phyloP scores from a whole-genome alignment of 2,329 filamentous ascomycete genomes.

The Sarocladium oryzae region DNA sequence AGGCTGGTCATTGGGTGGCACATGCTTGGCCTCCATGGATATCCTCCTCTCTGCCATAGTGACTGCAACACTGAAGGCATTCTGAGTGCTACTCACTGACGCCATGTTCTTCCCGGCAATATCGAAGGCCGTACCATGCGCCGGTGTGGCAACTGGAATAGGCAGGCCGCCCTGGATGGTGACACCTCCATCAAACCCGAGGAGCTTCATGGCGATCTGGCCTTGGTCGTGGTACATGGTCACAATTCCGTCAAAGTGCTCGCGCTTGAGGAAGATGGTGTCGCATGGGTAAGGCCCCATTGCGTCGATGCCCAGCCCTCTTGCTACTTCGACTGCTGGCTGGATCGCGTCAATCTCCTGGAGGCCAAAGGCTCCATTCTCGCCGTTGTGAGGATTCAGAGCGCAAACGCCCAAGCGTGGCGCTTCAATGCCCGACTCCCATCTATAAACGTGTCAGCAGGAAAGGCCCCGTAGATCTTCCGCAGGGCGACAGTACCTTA shows the following conservation, averaged over 20 bases:
- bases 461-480: background rate
- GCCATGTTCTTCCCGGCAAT: conserved; percentile 22
- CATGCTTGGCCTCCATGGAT: conserved; percentile 1
- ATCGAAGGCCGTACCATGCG: conserved; percentile 14
- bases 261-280: conserved; percentile 26
- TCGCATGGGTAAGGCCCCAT: conserved; percentile 26
- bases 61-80: conserved; percentile 25
- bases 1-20: background rate
- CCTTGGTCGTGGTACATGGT: conserved; percentile 31
- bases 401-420: conserved; percentile 27
- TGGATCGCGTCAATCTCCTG: conserved; percentile 26
- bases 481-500: conserved; percentile 16
- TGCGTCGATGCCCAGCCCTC: conserved; percentile 20
- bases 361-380: conserved; percentile 25
- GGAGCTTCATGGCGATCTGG: conserved; percentile 28
- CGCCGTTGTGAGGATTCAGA: conserved; percentile 27
- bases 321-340: conserved; percentile 21
- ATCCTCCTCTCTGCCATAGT: conserved; percentile 20
- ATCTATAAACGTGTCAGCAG: conserved; percentile 14
- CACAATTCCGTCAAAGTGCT: conserved; percentile 26
- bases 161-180: conserved; percentile 27
- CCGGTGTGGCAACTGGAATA: conserved; percentile 21
- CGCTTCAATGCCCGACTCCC: conserved; percentile 23
- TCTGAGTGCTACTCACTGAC: conserved; percentile 22
- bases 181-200: conserved; percentile 27